Conservation (phyloP, 805 yeast species). For the Candida andamanensis region DNA sequence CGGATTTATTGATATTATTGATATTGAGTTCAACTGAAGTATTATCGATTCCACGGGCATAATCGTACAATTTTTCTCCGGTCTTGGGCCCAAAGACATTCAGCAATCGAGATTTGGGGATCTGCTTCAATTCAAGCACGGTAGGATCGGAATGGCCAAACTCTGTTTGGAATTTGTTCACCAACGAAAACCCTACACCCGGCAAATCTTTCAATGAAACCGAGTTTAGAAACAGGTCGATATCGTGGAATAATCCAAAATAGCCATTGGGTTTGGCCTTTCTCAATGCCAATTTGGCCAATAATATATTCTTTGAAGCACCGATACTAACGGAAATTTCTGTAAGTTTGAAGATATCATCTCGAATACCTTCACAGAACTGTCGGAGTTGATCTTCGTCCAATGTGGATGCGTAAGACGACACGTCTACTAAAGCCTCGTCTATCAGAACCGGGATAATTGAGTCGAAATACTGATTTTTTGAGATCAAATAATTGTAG, state of each 20-base stretch:
- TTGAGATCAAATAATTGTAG: constrained; percentile 51
- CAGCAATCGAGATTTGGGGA: constrained; percentile 35
- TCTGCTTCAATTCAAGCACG: constrained; percentile 34
- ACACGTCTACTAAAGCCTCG: constrained; percentile 77
- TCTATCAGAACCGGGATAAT: constrained; percentile 86
- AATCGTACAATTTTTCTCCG: constrained; percentile 57
- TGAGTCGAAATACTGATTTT: constrained; percentile 39
- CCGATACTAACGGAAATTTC: constrained; percentile 78
- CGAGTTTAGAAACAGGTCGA: constrained; percentile 28
- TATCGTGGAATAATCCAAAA: constrained; percentile 28
- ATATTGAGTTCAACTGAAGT: constrained; percentile 51
- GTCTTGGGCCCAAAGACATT: constrained; percentile 61
- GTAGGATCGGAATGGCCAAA: constrained; percentile 17
- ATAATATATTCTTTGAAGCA: constrained; percentile 61
- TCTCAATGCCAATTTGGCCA: constrained; percentile 70
- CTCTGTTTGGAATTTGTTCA: constrained; percentile 39
- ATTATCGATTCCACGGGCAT: constrained; percentile 63
- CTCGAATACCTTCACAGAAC: constrained; percentile 33
- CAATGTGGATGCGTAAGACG: constrained; percentile 17
- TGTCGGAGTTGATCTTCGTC: constrained; percentile 5
- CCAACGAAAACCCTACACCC: constrained; percentile 55
- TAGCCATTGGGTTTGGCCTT: constrained; percentile 79
- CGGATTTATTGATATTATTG: constrained; percentile 60
- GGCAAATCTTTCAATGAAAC: constrained; percentile 45
- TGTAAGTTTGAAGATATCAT: constrained; percentile 39